phyloP scores from a whole-genome alignment of 164 flowering plant species.

The Echeveria elegans region DNA sequence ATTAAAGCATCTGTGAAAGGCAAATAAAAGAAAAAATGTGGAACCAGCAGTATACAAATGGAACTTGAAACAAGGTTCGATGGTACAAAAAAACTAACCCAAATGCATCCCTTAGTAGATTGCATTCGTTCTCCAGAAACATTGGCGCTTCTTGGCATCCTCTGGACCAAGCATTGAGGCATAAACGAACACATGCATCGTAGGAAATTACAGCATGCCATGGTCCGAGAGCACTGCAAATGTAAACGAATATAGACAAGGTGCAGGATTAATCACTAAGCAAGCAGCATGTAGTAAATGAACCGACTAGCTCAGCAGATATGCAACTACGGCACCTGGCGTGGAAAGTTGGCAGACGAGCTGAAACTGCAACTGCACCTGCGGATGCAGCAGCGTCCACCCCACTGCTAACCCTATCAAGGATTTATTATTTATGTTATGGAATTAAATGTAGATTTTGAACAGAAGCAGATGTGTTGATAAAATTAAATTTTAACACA shows the following conservation, averaged over 20 bases:
- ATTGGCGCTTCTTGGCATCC: conserved; percentile 82
- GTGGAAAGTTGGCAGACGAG: conserved; percentile 81
- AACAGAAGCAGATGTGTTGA: background rate
- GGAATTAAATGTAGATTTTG: background rate
- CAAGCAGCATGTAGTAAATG: background rate
- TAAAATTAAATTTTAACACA: background rate
- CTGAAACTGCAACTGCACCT: conserved; percentile 36
- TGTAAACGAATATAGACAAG: background rate
- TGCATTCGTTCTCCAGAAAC: conserved; percentile 85
- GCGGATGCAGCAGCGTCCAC: conserved; percentile 39
- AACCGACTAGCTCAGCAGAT: background rate
- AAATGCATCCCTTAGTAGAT: conserved; percentile 59
- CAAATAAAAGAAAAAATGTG: background rate
- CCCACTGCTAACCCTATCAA: conserved; percentile 33
- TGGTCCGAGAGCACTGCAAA: conserved; percentile 68
- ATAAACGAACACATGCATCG: conserved; percentile 91
- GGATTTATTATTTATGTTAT: background rate
- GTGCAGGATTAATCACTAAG: background rate
- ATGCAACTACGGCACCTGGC: conserved; percentile 43
- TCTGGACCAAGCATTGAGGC: conserved; percentile 91
- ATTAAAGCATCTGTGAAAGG: background rate
- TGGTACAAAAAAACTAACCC: conserved; percentile 37
- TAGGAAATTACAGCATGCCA: conserved; percentile 88
- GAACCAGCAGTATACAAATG: background rate
- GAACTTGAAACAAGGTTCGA: background rate